Percentiles rank a stretch among this genome's conserved stretches.
phyloP scores from a whole-genome alignment of 2,329 filamentous ascomycete genomes.

The Aspergillus sp. region DNA sequence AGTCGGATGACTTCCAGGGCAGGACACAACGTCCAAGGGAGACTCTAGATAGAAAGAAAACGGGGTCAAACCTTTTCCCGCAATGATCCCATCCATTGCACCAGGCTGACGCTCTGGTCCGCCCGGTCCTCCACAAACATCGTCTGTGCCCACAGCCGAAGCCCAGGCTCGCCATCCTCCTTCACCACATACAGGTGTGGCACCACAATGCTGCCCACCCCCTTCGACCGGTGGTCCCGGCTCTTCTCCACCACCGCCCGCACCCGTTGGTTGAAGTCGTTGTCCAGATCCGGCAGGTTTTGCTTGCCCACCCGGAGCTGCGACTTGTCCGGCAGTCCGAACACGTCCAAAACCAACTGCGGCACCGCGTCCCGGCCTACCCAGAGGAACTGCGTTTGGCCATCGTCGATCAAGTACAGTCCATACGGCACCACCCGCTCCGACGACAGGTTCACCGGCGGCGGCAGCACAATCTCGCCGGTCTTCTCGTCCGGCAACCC shows the following conservation, averaged over 20 bases:
- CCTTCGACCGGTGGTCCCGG: constrained; percentile 78
- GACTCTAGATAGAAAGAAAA: constrained; percentile 13
- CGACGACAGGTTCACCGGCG: constrained; percentile 80
- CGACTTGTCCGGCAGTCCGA: constrained; percentile 78
- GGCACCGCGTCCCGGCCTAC: constrained; percentile 89
- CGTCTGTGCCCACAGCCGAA: constrained; percentile 96
- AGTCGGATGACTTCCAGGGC: constrained; percentile 19
- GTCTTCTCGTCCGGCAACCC: constrained; percentile 82
- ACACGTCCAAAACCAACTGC: constrained; percentile 84
- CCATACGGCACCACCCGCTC: constrained; percentile 86
- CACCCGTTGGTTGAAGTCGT: constrained; percentile 94
- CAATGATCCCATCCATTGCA: constrained; percentile 88
- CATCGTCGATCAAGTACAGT: constrained; percentile 93
- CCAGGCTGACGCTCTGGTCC: constrained; percentile 88
- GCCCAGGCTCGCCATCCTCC: constrained; percentile 91
- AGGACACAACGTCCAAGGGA: constrained; percentile 6
- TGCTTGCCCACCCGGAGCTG: constrained; percentile 91
- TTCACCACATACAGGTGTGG: constrained; percentile 91
- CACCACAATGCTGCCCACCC: constrained; percentile 88
- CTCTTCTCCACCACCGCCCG: constrained; percentile 90
- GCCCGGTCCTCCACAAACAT: constrained; percentile 91
- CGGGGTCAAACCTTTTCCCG: constrained; percentile 79
- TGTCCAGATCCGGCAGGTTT: constrained; percentile 80
- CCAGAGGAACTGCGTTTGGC: constrained; percentile 97
- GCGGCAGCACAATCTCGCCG: constrained; percentile 85